Evolutionary conservation across 176 grass and related monocot species (phyloP), one percentile per base, ranked within the genome.

Genomic region (Aegilops speltoides): DNA sequence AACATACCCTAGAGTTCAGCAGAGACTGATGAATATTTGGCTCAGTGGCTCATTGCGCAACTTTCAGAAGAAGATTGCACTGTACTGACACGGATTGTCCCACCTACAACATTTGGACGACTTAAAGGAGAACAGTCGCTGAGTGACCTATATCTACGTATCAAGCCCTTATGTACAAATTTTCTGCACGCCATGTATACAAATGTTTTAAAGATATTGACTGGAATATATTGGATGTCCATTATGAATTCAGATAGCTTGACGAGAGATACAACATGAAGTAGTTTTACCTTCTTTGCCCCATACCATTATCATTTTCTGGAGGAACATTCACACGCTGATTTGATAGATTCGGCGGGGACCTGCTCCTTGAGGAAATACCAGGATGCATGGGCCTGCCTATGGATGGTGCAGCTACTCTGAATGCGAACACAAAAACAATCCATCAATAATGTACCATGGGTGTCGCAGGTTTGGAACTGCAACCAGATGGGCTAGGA

Each of bases 281-380:
- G 29, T 25, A 68, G 24, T 40, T 80, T 71, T 88, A 91, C 89
- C 86, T 91, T 91, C 85, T 91, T 85, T 88, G 48, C 85, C 54
- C 89, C 77, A 72, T 85, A 88, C 63, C 82, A 77, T 81, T 88
- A 63, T 64, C 37, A 40, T 85, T 64, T 48, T 85, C 63, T 77
- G 89, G 10, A 82, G 86, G 78, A 76, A 78, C 76, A 77, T 81
- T 71, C 20, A 17, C 52, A 71, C 6, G 82, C 29, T 76, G 36
- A 64, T 85, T 81, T 88, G 82, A 85, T 22, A 77, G 13, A 81
- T 82, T 70, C 68, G 89, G 80, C 26, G 32, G n/a, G 29, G 70
- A 46, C 63, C 70, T 88, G 70, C 78, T 85, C 64, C 86, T 85
- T 85, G 76, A 69, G 64, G 77, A 77, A 76, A 70, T 76, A 91